These are phyloP conservation scores for Paraphaeosphaeria sporulosa DNA, from an alignment of 2,329 filamentous ascomycete genomes.

Conservation along the genomic window DNA sequence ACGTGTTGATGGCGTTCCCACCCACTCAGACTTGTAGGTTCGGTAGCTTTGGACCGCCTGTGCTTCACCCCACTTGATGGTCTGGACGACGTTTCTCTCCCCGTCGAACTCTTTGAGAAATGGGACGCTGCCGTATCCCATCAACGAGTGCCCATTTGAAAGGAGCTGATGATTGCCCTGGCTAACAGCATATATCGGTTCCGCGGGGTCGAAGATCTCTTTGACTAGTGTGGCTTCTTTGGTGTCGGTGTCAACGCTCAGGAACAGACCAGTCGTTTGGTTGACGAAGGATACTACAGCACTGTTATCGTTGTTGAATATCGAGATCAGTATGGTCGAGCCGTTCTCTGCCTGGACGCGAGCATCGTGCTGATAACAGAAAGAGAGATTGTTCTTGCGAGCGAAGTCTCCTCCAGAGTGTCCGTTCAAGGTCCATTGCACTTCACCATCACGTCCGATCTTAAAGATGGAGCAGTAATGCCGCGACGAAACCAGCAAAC, in stretches of 20 bases:
- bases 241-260: constrained; percentile 4
- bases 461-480: constrained; percentile 16
- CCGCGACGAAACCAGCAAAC: constrained; percentile 12
- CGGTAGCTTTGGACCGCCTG: constrained; percentile 18
- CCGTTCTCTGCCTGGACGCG: constrained; percentile 12
- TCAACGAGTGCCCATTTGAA: constrained; percentile 3
- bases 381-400: constrained; percentile 14
- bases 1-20: constrained; percentile 15
- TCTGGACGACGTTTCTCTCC: constrained; percentile 14
- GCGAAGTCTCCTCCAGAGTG: constrained; percentile 17
- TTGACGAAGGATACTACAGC: constrained; percentile 7
- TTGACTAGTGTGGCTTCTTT: constrained; percentile 9
- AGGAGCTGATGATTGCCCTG: constrained; percentile 7
- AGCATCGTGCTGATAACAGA: constrained; percentile 23
- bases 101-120: constrained; percentile 16
- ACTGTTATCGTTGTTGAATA: constrained; percentile 20
- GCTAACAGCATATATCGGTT: not conserved
- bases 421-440: constrained; percentile 15
- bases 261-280: constrained; percentile 9
- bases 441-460: constrained; percentile 8
- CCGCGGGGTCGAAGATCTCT: constrained; percentile 2
- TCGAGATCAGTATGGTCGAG: constrained; percentile 10
- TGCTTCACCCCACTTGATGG: constrained; percentile 14
- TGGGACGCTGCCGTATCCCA: constrained; percentile 20
- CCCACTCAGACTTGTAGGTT: constrained; percentile 17